A percentile compares a stretch with the other conserved stretches of the same genome.
phyloP scores from a whole-genome alignment of 2,329 filamentous ascomycete species.

The Trichoderma sp. region DNA sequence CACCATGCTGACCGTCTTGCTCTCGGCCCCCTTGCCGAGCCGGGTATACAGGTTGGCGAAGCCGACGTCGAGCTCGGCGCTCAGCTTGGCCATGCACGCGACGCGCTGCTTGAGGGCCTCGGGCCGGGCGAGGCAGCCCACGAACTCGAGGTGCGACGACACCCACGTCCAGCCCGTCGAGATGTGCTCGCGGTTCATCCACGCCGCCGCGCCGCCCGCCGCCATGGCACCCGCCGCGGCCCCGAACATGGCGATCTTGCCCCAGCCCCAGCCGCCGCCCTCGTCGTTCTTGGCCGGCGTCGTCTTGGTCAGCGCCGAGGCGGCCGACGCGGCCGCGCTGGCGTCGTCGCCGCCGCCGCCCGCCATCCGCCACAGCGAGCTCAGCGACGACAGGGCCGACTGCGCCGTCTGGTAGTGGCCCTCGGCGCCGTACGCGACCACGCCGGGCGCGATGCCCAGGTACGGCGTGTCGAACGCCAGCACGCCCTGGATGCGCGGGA shows the following conservation, averaged over 20 bases:
- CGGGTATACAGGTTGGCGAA: conserved; percentile 88
- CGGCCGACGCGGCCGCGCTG: conserved; percentile 27
- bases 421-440: conserved; percentile 85
- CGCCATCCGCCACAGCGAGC: conserved; percentile 64
- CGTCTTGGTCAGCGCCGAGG: conserved; percentile 26
- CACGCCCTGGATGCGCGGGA: conserved; percentile 87
- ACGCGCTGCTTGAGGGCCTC: conserved; percentile 80
- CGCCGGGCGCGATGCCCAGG: conserved; percentile 76
- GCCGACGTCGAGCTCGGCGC: conserved; percentile 67
- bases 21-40: conserved; percentile 68
- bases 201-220: conserved; percentile 81
- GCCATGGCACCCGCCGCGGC: conserved; percentile 82
- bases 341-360: conserved; percentile 35
- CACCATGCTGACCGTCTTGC: conserved; percentile 56
- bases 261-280: conserved; percentile 69
- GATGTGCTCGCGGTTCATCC: conserved; percentile 80
- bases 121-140: conserved; percentile 82
- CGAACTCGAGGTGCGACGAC: conserved; percentile 88
- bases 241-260: conserved; percentile 81
- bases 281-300: conserved; percentile 29
- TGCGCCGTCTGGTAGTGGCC: conserved; percentile 76
- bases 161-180: conserved; percentile 78
- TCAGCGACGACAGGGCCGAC: conserved; percentile 68
- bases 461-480: conserved; percentile 95
- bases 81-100: conserved; percentile 64